phyloP scores from a whole-genome alignment of 345 rosid species.

The Euphorbia lathyris region DNA sequence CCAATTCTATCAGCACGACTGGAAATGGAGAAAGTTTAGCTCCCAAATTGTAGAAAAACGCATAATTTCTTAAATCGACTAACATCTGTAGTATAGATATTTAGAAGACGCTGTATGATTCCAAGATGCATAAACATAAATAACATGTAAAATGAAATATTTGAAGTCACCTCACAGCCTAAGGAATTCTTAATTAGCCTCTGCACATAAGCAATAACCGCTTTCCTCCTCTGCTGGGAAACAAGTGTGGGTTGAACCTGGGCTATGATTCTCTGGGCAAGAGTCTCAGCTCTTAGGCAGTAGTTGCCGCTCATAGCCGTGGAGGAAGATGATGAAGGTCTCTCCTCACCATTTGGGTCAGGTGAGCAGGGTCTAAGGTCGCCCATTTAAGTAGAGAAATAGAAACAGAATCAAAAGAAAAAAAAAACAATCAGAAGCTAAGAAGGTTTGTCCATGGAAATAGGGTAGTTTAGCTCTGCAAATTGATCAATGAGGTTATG shows the following conservation, averaged over 20 bases:
- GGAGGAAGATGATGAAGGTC: conserved; percentile 37
- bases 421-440: background rate
- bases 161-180: conserved; percentile 30
- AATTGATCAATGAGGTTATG: no score
- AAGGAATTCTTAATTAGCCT: conserved; percentile 23
- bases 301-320: conserved; percentile 23
- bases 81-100: background rate
- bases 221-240: conserved; percentile 19
- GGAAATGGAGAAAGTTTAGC: background rate
- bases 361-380: conserved; percentile 65
- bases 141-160: background rate
- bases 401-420: conserved; percentile 22
- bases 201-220: conserved; percentile 27
- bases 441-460: no score
- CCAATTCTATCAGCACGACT: background rate
- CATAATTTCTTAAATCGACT: background rate
- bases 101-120: background rate
- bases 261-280: conserved; percentile 18
- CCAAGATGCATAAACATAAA: background rate
- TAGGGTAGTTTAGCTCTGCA: no score
- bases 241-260: conserved; percentile 27
- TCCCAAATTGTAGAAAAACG: background rate
- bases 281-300: conserved; percentile 26
- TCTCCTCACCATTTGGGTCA: conserved; percentile 47
- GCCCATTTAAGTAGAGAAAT: conserved; percentile 42